Base-by-base conservation (phyloP, 2,329 filamentous ascomycete genomes). In the Fusarium floridanum region DNA sequence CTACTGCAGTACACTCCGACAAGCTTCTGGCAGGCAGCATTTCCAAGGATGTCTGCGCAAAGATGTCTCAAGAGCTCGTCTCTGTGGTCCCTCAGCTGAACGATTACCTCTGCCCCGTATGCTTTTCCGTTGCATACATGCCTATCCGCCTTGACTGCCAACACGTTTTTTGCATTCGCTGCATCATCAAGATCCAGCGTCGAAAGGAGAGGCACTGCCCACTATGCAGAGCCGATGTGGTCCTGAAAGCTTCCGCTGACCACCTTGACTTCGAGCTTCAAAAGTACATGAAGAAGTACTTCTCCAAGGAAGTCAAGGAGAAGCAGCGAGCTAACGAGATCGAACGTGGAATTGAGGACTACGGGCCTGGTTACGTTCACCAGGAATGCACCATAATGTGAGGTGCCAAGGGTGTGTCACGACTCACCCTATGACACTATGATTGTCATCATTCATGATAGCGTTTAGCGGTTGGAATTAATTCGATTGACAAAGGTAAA, bases 91-190 rank as follows among this genome's bases (percentile, higher is more conserved):
- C 95, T 1, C 94, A 95, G 77, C 83, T 97, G n/a, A 92, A 95
- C 78, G 95, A 97, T 82, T 96, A 95, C 82, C 86, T 91, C 10
- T 97, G 94, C 77, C 94, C 94, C 2, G 91, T 97, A 69, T 97
- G 95, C 83, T 92, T 92, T 76, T 89, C 89, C 50, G 90, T 97
- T 67, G 91, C 92, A n/a, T 97, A 93, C 86, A 90, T 94, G 76
- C 95, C 95, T 0, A 90, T 97, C n/a, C 90, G 91, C 27, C 86
- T 97, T 37, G 87, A 88, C 16, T 97, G 95, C 81, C 85, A 88
- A 32, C 94, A 97, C 75, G 85, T 95, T 16, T 95, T 96, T 79
- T 97, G 95, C 84, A 96, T 97, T 66, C 88, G 93, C 4, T 97
- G 95, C 80, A 87, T 96, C 59, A 91, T 97, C 72, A 91, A 94